Evolutionary conservation across 495 filamentous ascomycete species (phyloP).

Genomic region (Mytilinidion resinicola): DNA sequence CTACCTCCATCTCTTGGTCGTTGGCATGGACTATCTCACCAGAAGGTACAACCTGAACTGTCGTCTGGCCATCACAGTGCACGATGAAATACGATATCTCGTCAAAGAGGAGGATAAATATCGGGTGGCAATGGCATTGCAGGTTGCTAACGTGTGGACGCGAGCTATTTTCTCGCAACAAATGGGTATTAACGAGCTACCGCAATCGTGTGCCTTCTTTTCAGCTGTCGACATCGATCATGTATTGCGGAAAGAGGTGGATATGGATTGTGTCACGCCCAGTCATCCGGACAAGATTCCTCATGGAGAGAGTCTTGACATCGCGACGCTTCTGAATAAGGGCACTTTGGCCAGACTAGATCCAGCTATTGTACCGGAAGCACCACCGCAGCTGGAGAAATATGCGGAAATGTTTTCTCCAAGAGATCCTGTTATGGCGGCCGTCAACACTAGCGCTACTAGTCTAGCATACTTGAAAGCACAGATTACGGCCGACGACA

Average conservation of each 20-base stretch:
- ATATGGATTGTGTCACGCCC: constrained; percentile 95
- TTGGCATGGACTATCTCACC: constrained; percentile 89
- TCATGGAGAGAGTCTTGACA: constrained; percentile 80
- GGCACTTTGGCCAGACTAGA: constrained; percentile 60
- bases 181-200: constrained; percentile 90
- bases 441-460: constrained; percentile 38
- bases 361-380: constrained; percentile 47
- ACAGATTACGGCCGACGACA: constrained; percentile 71
- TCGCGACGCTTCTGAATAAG: constrained; percentile 64
- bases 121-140: constrained; percentile 79
- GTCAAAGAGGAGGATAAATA: constrained; percentile 84
- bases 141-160: constrained; percentile 94
- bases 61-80: constrained; percentile 86
- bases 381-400: constrained; percentile 46
- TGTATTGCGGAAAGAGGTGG: constrained; percentile 91
- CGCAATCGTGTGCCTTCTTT: constrained; percentile 91
- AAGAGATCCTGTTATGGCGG: constrained; percentile 72
- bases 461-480: constrained; percentile 66
- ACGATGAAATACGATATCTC: constrained; percentile 95
- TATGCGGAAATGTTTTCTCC: constrained; percentile 67
- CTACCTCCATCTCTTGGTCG: constrained; percentile 90
- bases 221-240: constrained; percentile 90
- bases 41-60: constrained; percentile 78
- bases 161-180: constrained; percentile 95
- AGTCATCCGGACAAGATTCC: constrained; percentile 73